Conservation (phyloP, 2,329 filamentous ascomycete genomes). For the Verticillium zaregamsianum region DNA sequence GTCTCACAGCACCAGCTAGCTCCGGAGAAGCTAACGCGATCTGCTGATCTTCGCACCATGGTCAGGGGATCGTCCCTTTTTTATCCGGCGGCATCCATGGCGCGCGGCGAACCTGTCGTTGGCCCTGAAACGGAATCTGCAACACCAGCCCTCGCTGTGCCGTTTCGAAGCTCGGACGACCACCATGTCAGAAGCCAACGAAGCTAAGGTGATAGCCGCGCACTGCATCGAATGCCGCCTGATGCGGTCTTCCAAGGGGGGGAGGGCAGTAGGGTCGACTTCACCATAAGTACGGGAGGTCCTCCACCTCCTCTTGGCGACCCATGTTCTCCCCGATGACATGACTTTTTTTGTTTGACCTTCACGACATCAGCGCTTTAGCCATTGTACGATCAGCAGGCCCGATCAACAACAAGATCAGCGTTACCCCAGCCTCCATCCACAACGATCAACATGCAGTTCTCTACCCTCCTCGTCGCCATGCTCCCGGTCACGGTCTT, state of each 20-base stretch:
- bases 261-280: not conserved
- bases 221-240: not conserved
- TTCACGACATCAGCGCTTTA: not conserved
- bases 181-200: not conserved
- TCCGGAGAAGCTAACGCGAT: not conserved
- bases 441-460: slow-evolving; percentile 17
- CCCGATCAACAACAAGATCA: not conserved
- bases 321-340: not conserved
- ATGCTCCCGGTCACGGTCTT: slow-evolving; percentile 15
- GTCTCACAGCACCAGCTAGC: not conserved
- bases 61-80: not conserved
- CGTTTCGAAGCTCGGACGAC: slow-evolving; percentile 1
- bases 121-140: not conserved
- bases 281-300: not conserved
- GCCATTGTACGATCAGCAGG: not conserved
- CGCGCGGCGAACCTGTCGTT: not conserved
- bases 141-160: not conserved
- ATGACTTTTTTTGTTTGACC: slow-evolving; percentile 1
- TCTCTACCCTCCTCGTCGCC: slow-evolving; percentile 13
- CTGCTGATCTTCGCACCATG: not conserved
- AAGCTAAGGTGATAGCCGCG: not conserved
- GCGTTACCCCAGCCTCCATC: not conserved
- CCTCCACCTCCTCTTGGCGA: not conserved
- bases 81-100: not conserved
- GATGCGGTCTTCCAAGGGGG: not conserved